These are phyloP conservation scores for Phytophthora macrochlamydospora DNA, from an alignment of 352 stramenopile genomes.

Conservation along the genomic window DNA sequence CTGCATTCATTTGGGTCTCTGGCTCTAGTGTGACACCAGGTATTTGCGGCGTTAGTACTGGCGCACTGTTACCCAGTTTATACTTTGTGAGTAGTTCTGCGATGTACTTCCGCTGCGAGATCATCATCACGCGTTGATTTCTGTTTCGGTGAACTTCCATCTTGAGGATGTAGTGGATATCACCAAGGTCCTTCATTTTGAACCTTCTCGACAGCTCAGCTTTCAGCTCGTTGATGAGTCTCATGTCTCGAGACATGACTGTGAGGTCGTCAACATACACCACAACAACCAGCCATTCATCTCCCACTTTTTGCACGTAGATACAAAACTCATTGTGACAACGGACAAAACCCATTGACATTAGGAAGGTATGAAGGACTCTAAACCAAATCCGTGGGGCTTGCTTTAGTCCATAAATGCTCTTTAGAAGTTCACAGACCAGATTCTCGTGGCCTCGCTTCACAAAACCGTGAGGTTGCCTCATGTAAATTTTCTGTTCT, in stretches of 20 bases:
- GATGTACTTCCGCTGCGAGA: constrained; percentile 4
- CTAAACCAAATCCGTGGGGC: too few relatives aligned
- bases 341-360: not conserved
- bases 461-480: constrained; percentile 13
- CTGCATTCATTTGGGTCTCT: constrained; percentile 21
- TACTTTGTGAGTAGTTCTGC: not conserved
- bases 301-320: constrained; percentile 23
- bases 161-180: constrained; percentile 27
- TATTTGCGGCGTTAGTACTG: not conserved
- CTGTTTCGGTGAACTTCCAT: not conserved
- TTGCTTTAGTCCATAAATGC: too few relatives aligned
- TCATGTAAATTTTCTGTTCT: constrained; percentile 12
- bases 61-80: not conserved
- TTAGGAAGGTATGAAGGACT: too few relatives aligned
- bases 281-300: constrained; percentile 29
- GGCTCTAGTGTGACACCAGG: constrained; percentile 3
- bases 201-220: constrained; percentile 25
- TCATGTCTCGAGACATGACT: constrained; percentile 19
- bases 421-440: constrained; percentile 21
- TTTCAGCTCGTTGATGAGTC: constrained; percentile 25
- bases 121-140: not conserved
- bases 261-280: constrained; percentile 39
- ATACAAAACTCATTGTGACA: constrained; percentile 36
- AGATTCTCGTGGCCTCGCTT: constrained; percentile 17
- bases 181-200: constrained; percentile 38